Evolutionary conservation across 2,329 filamentous ascomycete species (phyloP).

Genomic region (Penicillium digitatum): DNA sequence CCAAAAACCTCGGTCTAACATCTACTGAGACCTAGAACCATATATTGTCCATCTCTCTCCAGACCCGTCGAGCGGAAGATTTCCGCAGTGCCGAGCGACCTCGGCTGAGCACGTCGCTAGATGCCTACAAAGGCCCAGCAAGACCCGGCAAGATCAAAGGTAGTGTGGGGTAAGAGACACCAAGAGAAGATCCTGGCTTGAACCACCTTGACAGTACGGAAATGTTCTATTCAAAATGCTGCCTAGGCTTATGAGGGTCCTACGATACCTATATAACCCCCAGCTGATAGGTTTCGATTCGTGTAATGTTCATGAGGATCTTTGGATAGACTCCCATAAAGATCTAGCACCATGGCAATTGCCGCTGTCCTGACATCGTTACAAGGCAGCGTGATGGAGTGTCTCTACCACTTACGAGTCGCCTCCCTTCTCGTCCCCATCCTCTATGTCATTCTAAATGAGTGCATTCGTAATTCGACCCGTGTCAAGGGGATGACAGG

Average conservation of each 20-base stretch:
- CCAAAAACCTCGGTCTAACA: too few species aligned
- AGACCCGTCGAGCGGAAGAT: background rate
- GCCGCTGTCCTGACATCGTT: conserved; percentile 21
- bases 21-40: too few species aligned
- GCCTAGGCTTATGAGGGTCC: background rate
- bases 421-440: conserved; percentile 31
- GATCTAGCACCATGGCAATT: conserved; percentile 27
- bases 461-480: conserved; percentile 45
- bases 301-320: background rate
- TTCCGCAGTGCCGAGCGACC: conserved; percentile 13
- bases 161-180: conserved; percentile 3
- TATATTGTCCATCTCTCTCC: background rate
- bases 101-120: background rate
- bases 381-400: conserved; percentile 16
- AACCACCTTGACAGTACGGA: conserved; percentile 9
- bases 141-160: conserved; percentile 11
- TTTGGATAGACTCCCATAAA: background rate
- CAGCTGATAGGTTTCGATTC: background rate
- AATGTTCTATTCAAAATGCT: conserved; percentile 14
- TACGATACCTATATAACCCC: background rate
- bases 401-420: conserved; percentile 23
- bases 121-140: background rate
- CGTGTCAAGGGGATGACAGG: conserved; percentile 49
- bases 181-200: background rate
- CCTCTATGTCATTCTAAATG: conserved; percentile 49